Percentiles rank a stretch among this genome's conserved stretches.
Evolutionary conservation across 345 rosid species (phyloP).

Genomic region (Eucalyptus tenuipes): DNA sequence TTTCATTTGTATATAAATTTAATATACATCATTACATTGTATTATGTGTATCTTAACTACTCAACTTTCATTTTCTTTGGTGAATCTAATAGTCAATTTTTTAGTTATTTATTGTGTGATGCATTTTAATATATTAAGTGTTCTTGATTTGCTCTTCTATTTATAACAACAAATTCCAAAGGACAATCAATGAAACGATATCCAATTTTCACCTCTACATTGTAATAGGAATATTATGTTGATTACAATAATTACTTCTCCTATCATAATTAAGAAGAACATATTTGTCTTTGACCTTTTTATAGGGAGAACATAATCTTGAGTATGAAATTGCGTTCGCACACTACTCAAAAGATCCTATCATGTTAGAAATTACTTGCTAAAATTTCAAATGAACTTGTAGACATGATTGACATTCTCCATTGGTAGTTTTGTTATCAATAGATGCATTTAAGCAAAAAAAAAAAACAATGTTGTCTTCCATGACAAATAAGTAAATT

Average conservation of each 20-base stretch:
- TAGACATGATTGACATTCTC: background rate
- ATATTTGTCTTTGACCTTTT: background rate
- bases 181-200: no score
- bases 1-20: no score
- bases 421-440: background rate
- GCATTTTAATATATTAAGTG: background rate
- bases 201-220: no score
- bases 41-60: background rate
- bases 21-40: background rate
- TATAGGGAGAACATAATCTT: background rate
- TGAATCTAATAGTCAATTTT: background rate
- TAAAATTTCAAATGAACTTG: background rate
- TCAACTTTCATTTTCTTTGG: background rate
- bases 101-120: background rate
- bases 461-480: background rate
- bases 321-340: background rate
- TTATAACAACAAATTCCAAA: no score
- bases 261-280: background rate
- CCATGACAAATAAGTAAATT: no score
- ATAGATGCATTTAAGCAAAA: no score
- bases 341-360: background rate
- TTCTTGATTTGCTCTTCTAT: no score
- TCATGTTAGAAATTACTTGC: no score
- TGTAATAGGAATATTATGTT: no score
- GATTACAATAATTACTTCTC: background rate